Evolutionary conservation across 1,284 basidiomycete species (phyloP).

Genomic region (Apiotrichum laibachii): DNA sequence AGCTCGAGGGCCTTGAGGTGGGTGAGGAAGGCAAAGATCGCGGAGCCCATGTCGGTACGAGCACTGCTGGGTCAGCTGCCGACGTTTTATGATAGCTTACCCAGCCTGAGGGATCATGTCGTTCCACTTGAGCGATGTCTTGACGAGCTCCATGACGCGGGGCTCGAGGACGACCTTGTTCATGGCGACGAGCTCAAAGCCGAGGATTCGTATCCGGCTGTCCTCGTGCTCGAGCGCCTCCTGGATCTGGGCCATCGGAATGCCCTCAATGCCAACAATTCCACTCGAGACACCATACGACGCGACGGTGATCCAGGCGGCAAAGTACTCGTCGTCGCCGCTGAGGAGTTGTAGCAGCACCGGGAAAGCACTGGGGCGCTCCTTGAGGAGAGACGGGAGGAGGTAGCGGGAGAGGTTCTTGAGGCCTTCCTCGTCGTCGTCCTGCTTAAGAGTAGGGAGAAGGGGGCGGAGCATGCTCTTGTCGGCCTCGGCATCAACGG

Average conservation of each 20-base stretch:
- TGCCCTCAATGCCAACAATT: slow-evolving; percentile 20
- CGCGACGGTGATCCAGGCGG: slow-evolving; percentile 41
- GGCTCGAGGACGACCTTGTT: slow-evolving; percentile 29
- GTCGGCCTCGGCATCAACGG: not conserved
- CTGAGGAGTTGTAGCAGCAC: slow-evolving; percentile 26
- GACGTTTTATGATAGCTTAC: slow-evolving; percentile 18
- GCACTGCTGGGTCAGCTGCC: slow-evolving; percentile 16
- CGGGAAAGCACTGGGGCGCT: slow-evolving; percentile 10
- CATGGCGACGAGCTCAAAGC: slow-evolving; percentile 34
- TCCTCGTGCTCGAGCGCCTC: slow-evolving; percentile 36
- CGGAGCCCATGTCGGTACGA: slow-evolving; percentile 40
- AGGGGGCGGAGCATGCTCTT: slow-evolving; percentile 25
- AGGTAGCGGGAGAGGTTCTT: slow-evolving; percentile 30
- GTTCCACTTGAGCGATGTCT: slow-evolving; percentile 31
- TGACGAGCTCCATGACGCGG: slow-evolving; percentile 28
- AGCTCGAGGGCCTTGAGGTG: slow-evolving; percentile 26
- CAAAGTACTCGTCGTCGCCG: slow-evolving; percentile 17
- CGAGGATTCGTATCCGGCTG: slow-evolving; percentile 32
- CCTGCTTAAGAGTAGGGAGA: slow-evolving; percentile 25
- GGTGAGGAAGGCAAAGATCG: slow-evolving; percentile 33
- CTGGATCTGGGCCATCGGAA: slow-evolving; percentile 25
- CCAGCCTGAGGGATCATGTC: slow-evolving; percentile 30
- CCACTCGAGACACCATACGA: slow-evolving; percentile 35
- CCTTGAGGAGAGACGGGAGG: slow-evolving; percentile 33
- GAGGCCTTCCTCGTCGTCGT: not conserved